These are phyloP conservation scores for Starmerella khaoyaiensis DNA, from an alignment of 805 yeast species.

Conservation along the genomic window DNA sequence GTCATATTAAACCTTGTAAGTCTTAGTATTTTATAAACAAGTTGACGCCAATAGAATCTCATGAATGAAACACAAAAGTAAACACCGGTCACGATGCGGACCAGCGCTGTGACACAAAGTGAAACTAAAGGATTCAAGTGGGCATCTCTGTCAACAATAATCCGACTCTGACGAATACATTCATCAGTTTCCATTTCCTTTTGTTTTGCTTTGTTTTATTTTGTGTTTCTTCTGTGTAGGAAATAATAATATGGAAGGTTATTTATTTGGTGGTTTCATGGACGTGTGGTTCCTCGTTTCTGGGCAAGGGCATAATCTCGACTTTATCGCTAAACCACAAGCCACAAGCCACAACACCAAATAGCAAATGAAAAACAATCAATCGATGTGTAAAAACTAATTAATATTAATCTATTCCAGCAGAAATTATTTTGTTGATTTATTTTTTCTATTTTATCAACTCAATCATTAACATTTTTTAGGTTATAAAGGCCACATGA, in stretches of 20 bases:
- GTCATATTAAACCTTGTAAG: constrained; percentile 20
- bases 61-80: constrained; percentile 1
- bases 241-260: background rate
- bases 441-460: too few relatives aligned
- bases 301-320: too few relatives aligned
- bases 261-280: too few relatives aligned
- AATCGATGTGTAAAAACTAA: too few relatives aligned
- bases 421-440: too few relatives aligned
- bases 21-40: constrained; percentile 17
- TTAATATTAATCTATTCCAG: too few relatives aligned
- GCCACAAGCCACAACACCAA: too few relatives aligned
- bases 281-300: too few relatives aligned
- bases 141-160: background rate
- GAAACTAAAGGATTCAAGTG: background rate
- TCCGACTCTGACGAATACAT: background rate
- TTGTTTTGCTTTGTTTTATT: background rate
- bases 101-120: background rate
- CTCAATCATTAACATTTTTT: too few relatives aligned
- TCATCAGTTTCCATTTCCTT: constrained; percentile 1
- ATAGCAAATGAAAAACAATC: too few relatives aligned
- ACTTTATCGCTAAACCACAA: too few relatives aligned
- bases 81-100: constrained; percentile 2
- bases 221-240: background rate
- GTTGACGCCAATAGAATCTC: constrained; percentile 7
- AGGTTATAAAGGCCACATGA: too few relatives aligned